Evolutionary conservation across 2,329 filamentous ascomycete genomes (phyloP).

Genomic region (Xylariaceae sp.): DNA sequence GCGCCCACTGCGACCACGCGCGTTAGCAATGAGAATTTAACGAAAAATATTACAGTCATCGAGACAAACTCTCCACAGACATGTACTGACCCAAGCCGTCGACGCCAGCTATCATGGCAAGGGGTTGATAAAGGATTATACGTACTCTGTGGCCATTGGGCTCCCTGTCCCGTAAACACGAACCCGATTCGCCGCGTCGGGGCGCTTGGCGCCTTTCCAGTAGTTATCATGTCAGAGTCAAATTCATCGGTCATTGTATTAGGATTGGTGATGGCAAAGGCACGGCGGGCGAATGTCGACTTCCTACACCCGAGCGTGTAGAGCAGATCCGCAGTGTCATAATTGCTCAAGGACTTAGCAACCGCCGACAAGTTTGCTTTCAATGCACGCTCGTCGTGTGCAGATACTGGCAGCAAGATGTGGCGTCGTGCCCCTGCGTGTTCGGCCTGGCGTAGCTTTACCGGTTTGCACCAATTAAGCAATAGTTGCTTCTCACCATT

Average conservation of each 20-base stretch:
- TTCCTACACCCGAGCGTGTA: conserved; percentile 1
- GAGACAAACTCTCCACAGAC: too few relatives aligned
- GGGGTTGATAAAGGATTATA: too few relatives aligned
- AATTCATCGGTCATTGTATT: background rate
- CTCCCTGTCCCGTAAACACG: conserved; percentile 8
- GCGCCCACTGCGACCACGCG: background rate
- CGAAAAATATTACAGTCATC: too few relatives aligned
- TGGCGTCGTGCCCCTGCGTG: background rate
- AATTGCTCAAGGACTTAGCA: background rate
- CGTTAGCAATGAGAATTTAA: background rate
- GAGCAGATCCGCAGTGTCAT: background rate
- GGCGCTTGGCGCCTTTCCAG: conserved; percentile 1
- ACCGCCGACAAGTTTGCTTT: background rate
- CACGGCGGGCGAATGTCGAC: conserved; percentile 7
- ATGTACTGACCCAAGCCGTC: too few relatives aligned
- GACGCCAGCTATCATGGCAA: too few relatives aligned
- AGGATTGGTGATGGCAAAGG: background rate
- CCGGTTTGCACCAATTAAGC: background rate
- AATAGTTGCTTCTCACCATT: background rate
- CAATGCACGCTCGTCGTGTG: conserved; percentile 6
- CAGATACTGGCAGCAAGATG: conserved; percentile 6
- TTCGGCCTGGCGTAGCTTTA: background rate
- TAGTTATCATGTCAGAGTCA: background rate
- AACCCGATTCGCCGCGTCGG: background rate
- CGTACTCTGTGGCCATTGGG: conserved; percentile 8